A percentile compares a stretch with the other conserved stretches of the same genome.
Evolutionary conservation across 2,329 filamentous ascomycete genomes (phyloP).

Genomic region (Colletotrichum godetiae): DNA sequence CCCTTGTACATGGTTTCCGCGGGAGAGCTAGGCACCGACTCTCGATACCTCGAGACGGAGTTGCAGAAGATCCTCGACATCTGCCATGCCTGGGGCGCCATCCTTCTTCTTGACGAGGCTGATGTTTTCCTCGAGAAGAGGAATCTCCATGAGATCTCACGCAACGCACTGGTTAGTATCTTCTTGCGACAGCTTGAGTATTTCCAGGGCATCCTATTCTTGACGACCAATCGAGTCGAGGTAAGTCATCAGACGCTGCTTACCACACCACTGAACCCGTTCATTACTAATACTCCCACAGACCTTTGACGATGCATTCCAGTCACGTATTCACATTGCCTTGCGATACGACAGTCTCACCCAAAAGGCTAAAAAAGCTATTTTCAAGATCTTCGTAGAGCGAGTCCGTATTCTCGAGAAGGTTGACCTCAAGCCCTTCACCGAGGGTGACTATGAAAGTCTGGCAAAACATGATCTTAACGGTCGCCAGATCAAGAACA

Average conservation of each 20-base stretch:
- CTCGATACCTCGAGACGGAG: slow-evolving; percentile 77
- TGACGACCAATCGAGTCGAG: slow-evolving; percentile 88
- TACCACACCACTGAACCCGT: accelerated
- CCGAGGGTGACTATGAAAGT: slow-evolving; percentile 73
- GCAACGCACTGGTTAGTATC: slow-evolving; percentile 87
- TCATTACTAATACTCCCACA: not conserved
- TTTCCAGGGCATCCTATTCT: slow-evolving; percentile 89
- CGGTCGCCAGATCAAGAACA: slow-evolving; percentile 85
- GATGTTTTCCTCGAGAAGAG: slow-evolving; percentile 88
- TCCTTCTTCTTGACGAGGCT: slow-evolving; percentile 86
- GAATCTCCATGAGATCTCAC: slow-evolving; percentile 84
- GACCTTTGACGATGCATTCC: slow-evolving; percentile 92
- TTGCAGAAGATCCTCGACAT: slow-evolving; percentile 88
- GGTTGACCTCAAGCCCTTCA: slow-evolving; percentile 68
- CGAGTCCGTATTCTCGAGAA: slow-evolving; percentile 75
- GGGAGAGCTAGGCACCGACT: slow-evolving; percentile 65
- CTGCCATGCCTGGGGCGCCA: slow-evolving; percentile 87
- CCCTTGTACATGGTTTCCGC: slow-evolving; percentile 32
- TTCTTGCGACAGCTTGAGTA: slow-evolving; percentile 91
- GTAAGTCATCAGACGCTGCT: not conserved
- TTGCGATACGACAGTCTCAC: slow-evolving; percentile 83
- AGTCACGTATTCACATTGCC: slow-evolving; percentile 87
- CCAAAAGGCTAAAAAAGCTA: slow-evolving; percentile 76
- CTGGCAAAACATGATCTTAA: slow-evolving; percentile 75
- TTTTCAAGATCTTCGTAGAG: slow-evolving; percentile 88